Base-by-base conservation (phyloP, 768 basidiomycete species). In the Boletales sp. region DNA sequence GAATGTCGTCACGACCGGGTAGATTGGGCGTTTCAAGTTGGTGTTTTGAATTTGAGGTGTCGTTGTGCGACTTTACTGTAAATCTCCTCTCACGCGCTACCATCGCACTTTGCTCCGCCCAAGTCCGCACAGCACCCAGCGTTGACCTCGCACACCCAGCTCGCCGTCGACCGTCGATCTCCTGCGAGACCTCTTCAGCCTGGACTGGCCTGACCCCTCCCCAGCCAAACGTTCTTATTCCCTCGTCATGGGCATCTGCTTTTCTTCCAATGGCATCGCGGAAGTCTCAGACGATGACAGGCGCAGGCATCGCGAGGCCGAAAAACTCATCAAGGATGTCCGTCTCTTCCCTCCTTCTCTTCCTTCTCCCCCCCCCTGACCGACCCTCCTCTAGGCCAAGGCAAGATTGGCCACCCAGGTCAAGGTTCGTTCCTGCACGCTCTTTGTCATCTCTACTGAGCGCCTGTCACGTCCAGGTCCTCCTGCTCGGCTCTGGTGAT, bases 401-500 rank as follows among this genome's bases (percentile, higher is more conserved):
- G 78, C 76, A 32, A 84, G 79, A 70, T 53, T 92, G 74, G 75
- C 81, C 21, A 53, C 68, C 42, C 87, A 90, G 64, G 87, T 90
- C 71, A 90, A 91, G 80, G 88, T 87, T 2, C 15, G 53, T 37
- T 68, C 58, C 39, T 2, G n/a, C n/a, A 24, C 14, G 8, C 10
- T 14, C 32, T 4, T 34, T 37, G 27, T 8, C 31, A 19, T 3
- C 24, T 24, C 18, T 12, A 7, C 15, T 19, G 19, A 24, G 13
- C 29, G 35, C 3, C n/a, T 32, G 21, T 21, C 21, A 21, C 21
- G 12, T 24, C 19, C 18, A 94, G 87, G 85, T 97, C 14, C 75
- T 97, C 43, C 76, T 97, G 21, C 77, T 97, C 35, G 94, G 94
- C 38, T 94, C 94, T 38, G 94, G 94, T 27, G 94, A 95, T 65